Conservation (phyloP, 2,329 filamentous ascomycete species). For the Fonsecaea pugnacius region DNA sequence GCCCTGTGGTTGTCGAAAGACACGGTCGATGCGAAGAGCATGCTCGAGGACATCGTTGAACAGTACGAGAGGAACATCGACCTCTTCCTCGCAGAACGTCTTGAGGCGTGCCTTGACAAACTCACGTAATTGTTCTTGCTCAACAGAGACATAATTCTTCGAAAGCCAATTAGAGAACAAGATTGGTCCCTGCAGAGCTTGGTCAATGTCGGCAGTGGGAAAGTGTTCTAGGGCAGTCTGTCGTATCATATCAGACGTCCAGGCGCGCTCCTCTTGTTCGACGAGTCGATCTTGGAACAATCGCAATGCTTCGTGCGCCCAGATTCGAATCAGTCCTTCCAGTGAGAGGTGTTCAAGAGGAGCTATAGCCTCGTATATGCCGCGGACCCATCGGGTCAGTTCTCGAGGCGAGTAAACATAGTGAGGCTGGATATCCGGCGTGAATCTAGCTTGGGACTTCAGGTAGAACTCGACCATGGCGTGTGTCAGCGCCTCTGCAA, state of each 20-base stretch:
- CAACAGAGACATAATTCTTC: conserved; percentile 96
- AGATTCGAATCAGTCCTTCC: conserved; percentile 93
- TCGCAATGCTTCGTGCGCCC: conserved; percentile 94
- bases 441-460: conserved; percentile 92
- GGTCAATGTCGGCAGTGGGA: conserved; percentile 89
- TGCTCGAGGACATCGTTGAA: conserved; percentile 99
- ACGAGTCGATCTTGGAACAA: conserved; percentile 98
- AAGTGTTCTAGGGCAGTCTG: conserved; percentile 89
- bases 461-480: conserved; percentile 98
- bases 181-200: conserved; percentile 88
- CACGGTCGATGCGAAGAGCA: conserved; percentile 95
- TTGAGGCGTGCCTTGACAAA: conserved; percentile 96
- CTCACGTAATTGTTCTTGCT: conserved; percentile 90
- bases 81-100: conserved; percentile 99
- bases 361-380: conserved; percentile 94
- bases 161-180: conserved; percentile 99
- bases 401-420: conserved; percentile 99
- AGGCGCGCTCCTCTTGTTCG: conserved; percentile 87
- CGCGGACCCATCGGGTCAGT: conserved; percentile 94
- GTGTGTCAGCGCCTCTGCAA: conserved; percentile 89
- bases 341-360: conserved; percentile 85
- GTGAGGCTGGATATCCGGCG: conserved; percentile 93
- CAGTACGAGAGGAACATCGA: conserved; percentile 96
- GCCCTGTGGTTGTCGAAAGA: conserved; percentile 97
- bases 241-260: conserved; percentile 87